Percentiles rank a stretch among this genome's conserved stretches.
phyloP scores from a whole-genome alignment of 768 basidiomycete species.

The Termitomyces sp. region DNA sequence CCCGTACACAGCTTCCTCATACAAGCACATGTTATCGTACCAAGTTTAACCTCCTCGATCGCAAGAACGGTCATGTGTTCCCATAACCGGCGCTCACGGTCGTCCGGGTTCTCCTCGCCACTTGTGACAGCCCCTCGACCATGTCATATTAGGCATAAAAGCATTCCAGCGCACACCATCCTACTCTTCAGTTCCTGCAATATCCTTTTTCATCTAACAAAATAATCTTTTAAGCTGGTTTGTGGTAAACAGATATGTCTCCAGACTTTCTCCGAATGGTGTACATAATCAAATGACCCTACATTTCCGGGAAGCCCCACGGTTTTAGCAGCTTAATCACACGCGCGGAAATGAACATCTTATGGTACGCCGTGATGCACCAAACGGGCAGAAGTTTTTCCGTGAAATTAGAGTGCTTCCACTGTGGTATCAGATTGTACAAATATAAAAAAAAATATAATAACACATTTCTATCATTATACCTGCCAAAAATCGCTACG shows the following conservation, averaged over 20 bases:
- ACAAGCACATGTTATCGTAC: constrained; percentile 9
- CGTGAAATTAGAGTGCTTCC: background rate
- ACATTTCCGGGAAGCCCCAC: background rate
- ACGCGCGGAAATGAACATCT: background rate
- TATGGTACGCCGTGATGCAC: background rate
- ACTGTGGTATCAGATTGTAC: background rate
- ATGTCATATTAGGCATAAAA: background rate
- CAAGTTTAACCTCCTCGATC: constrained; percentile 6
- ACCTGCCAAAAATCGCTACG: background rate
- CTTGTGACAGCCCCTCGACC: background rate
- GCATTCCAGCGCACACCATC: background rate
- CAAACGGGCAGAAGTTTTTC: background rate
- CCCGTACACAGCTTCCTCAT: background rate
- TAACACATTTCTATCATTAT: background rate
- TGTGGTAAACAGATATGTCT: background rate
- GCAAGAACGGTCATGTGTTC: constrained; percentile 10
- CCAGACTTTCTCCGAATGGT: constrained; percentile 9
- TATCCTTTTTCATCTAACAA: background rate
- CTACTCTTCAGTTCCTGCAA: background rate
- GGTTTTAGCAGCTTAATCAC: background rate
- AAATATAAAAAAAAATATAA: background rate
- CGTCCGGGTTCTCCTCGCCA: background rate
- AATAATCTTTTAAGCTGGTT: background rate
- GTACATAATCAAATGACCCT: constrained; percentile 6
- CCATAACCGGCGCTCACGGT: constrained; percentile 1